These are phyloP conservation scores for Syzygium grande DNA, from an alignment of 345 rosid species.

Conservation along the genomic window DNA sequence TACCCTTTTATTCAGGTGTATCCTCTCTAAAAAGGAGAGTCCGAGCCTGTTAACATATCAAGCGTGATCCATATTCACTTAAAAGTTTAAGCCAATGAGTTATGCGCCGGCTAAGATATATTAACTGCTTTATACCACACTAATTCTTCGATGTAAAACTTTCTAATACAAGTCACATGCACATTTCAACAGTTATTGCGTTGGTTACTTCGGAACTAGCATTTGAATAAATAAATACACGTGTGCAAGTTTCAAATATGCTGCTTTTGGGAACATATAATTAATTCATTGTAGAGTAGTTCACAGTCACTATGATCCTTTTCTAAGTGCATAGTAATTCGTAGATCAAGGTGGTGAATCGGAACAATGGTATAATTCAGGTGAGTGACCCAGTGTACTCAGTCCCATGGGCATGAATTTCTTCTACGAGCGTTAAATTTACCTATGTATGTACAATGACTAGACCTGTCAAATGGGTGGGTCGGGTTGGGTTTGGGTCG, in stretches of 20 bases:
- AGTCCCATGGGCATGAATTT: not conserved
- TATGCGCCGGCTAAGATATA: no score
- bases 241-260: not conserved
- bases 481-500: no score
- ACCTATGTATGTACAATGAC: not conserved
- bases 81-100: no score
- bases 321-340: not conserved
- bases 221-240: not conserved
- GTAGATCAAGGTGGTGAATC: not conserved
- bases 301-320: not conserved
- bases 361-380: not conserved
- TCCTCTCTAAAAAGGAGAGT: no score
- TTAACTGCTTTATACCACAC: accelerated
- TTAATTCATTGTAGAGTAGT: not conserved
- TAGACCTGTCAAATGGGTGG: no score
- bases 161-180: not conserved
- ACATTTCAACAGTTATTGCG: accelerated
- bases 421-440: not conserved
- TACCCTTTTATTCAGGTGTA: no score
- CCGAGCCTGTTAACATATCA: no score
- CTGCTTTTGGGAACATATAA: not conserved
- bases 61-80: no score
- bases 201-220: not conserved
- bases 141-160: not conserved
- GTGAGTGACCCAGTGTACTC: no score